phyloP scores from a whole-genome alignment of 75 land plant species.

The Cupressus sempervirens region DNA sequence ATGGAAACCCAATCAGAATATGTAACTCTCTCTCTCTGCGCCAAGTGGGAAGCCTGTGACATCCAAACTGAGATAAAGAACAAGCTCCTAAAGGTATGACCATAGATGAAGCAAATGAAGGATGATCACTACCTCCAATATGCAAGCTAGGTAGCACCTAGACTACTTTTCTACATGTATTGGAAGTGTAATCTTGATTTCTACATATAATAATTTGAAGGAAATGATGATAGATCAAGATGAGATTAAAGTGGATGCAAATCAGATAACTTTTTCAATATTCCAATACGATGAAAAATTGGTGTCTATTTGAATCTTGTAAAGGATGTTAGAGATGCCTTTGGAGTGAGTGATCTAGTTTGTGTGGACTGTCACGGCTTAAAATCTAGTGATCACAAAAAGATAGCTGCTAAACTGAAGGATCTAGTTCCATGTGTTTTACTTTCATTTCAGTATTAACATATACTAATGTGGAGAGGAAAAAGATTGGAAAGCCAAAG shows the following conservation, averaged over 20 bases:
- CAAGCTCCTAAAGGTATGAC: slow-evolving; percentile 71
- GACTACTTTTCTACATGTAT: slow-evolving; percentile 8
- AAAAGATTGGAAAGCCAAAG: slow-evolving; percentile 55
- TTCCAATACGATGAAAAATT: slow-evolving; percentile 8
- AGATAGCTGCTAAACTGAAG: slow-evolving; percentile 40
- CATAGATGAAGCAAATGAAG: slow-evolving; percentile 55
- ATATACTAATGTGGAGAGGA: slow-evolving; percentile 94
- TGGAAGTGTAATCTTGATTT: slow-evolving; percentile 84
- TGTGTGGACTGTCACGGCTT: slow-evolving; percentile 22
- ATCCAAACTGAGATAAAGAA: too few species aligned
- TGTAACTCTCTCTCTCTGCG: too few species aligned
- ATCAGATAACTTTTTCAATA: neutral
- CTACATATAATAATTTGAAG: slow-evolving; percentile 17
- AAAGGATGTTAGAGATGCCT: slow-evolving; percentile 23
- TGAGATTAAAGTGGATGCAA: neutral
- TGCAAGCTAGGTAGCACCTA: slow-evolving; percentile 54
- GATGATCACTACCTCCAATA: slow-evolving; percentile 51
- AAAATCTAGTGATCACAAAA: slow-evolving; percentile 14
- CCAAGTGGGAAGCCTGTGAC: too few species aligned
- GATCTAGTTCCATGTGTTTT: slow-evolving; percentile 92
- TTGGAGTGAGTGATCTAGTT: slow-evolving; percentile 24
- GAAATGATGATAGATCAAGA: neutral
- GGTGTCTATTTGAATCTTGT: slow-evolving; percentile 26
- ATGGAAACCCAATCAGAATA: too few species aligned
- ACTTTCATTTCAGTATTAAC: slow-evolving; percentile 82